Percentiles rank a stretch among this genome's conserved stretches.
phyloP scores from a whole-genome alignment of 2,329 filamentous ascomycete genomes.

The Didymella pinodella region DNA sequence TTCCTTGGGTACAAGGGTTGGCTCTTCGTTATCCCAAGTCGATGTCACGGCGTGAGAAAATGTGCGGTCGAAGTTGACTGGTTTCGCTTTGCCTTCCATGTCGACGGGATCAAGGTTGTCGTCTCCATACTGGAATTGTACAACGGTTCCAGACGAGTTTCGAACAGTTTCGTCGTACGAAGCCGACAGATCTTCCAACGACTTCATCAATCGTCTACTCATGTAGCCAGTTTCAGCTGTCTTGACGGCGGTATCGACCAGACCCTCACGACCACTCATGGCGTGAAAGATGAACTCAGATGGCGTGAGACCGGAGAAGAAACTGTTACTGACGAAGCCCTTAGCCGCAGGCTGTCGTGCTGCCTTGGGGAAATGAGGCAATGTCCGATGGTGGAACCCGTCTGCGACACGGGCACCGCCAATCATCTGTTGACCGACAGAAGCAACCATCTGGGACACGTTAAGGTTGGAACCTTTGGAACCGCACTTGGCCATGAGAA shows the following conservation, averaged over 20 bases:
- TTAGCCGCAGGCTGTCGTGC: constrained; percentile 91
- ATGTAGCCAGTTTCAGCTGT: constrained; percentile 99
- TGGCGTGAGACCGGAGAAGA: constrained; percentile 89
- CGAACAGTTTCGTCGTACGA: constrained; percentile 95
- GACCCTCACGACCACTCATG: constrained; percentile 96
- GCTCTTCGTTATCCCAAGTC: constrained; percentile 81
- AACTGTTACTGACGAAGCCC: constrained; percentile 96
- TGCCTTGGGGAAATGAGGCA: constrained; percentile 96
- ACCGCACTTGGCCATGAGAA: constrained; percentile 96
- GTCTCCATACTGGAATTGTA: constrained; percentile 97
- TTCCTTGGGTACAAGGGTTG: constrained; percentile 75
- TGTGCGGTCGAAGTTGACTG: constrained; percentile 90
- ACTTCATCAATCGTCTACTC: constrained; percentile 98
- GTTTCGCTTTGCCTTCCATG: constrained; percentile 94
- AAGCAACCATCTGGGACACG: constrained; percentile 97
- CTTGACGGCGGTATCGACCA: constrained; percentile 98
- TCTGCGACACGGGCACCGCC: constrained; percentile 90
- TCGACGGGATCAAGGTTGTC: constrained; percentile 95
- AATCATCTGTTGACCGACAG: constrained; percentile 98
- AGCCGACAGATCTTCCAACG: constrained; percentile 89
- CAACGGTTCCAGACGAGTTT: constrained; percentile 85
- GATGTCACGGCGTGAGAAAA: constrained; percentile 80
- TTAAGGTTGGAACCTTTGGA: constrained; percentile 98
- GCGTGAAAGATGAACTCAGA: constrained; percentile 98
- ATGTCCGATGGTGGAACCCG: constrained; percentile 92